These are phyloP conservation scores for Erucastrum elatum DNA, from an alignment of 345 rosid genomes.

Conservation along the genomic window DNA sequence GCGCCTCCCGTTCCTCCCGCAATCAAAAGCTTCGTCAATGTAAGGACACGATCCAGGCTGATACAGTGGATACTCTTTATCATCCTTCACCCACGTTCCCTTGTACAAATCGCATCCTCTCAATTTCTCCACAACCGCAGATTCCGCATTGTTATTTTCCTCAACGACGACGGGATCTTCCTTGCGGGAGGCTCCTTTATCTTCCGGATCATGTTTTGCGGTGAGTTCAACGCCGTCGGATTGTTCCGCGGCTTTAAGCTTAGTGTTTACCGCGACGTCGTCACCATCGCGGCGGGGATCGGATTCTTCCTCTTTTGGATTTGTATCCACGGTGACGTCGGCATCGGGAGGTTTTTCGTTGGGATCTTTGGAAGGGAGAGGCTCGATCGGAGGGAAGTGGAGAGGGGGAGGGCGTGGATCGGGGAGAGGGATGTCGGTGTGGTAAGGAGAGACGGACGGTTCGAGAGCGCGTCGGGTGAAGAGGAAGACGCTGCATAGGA, in stretches of 20 bases:
- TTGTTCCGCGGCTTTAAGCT: conserved; percentile 6
- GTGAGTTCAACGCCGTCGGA: background rate
- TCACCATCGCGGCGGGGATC: conserved; percentile 17
- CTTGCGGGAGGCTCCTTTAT: conserved; percentile 25
- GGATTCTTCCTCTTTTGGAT: background rate
- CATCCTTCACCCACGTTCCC: conserved; percentile 77
- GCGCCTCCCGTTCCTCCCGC: conserved; percentile 73
- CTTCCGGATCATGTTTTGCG: conserved; percentile 4
- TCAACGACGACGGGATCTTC: conserved; percentile 14
- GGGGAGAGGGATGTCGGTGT: conserved; percentile 40
- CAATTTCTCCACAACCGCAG: conserved; percentile 37
- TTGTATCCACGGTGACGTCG: background rate
- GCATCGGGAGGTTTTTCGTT: background rate
- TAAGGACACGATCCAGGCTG: conserved; percentile 82
- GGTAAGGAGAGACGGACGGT: conserved; percentile 47
- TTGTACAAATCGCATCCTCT: conserved; percentile 66
- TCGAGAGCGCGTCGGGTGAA: conserved; percentile 55
- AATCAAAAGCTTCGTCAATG: conserved; percentile 87
- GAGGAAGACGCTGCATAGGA: conserved; percentile 54
- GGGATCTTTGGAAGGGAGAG: conserved; percentile 1
- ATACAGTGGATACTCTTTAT: conserved; percentile 61
- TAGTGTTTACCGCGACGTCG: background rate
- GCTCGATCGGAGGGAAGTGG: conserved; percentile 6
- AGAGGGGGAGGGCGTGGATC: conserved; percentile 25
- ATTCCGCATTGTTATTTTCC: conserved; percentile 10